Evolutionary conservation across 345 rosid genomes (phyloP).

Genomic region (Populus pruinosa): DNA sequence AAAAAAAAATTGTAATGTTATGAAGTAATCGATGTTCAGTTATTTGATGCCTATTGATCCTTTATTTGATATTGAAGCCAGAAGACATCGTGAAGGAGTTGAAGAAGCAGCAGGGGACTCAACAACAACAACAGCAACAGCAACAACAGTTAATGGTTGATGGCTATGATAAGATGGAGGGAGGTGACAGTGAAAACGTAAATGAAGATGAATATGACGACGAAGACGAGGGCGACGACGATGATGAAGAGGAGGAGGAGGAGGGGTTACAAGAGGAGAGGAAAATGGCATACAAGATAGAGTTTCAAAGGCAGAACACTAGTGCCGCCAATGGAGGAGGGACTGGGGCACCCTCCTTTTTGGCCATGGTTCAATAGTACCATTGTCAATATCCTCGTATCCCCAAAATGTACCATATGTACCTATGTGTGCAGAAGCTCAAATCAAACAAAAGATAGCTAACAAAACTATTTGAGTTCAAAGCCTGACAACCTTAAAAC

Average conservation of each 20-base stretch:
- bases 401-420: slow-evolving; percentile 32
- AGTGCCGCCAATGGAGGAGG: slow-evolving; percentile 52
- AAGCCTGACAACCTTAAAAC: slow-evolving; percentile 13
- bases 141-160: slow-evolving; percentile 35
- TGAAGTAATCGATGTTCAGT: not conserved
- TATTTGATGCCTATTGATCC: slow-evolving; percentile 28
- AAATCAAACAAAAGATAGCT: slow-evolving; percentile 16
- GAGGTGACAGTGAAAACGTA: slow-evolving; percentile 32
- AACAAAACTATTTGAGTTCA: slow-evolving; percentile 13
- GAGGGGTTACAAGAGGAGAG: slow-evolving; percentile 45
- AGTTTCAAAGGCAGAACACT: slow-evolving; percentile 42
- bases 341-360: slow-evolving; percentile 49
- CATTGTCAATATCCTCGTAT: not conserved
- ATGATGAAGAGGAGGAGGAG: slow-evolving; percentile 39
- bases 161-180: slow-evolving; percentile 46
- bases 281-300: slow-evolving; percentile 55
- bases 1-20: not conserved
- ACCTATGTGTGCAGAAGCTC: slow-evolving; percentile 43
- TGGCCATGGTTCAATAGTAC: slow-evolving; percentile 55
- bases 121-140: slow-evolving; percentile 19
- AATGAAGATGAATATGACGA: slow-evolving; percentile 14
- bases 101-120: slow-evolving; percentile 36
- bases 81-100: slow-evolving; percentile 72
- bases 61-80: slow-evolving; percentile 64
- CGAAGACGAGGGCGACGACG: slow-evolving; percentile 33